Evolutionary conservation across 495 filamentous ascomycete genomes (phyloP).

Genomic region (Hamigera avellanea): DNA sequence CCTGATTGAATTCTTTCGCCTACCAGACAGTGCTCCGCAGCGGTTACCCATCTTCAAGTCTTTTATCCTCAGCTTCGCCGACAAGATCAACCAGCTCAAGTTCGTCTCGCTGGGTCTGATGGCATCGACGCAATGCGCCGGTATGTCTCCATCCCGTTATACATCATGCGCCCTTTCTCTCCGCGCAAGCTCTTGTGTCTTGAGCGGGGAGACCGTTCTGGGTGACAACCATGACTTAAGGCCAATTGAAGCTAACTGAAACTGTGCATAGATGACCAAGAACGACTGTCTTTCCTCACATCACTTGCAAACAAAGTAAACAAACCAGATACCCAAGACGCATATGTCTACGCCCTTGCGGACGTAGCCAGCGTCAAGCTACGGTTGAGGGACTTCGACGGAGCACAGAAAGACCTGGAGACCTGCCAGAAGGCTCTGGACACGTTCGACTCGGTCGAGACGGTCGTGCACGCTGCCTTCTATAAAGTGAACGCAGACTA

Average conservation of each 20-base stretch:
- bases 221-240: not conserved
- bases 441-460: slow-evolving; percentile 88
- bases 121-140: slow-evolving; percentile 75
- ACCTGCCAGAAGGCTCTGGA: slow-evolving; percentile 80
- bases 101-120: slow-evolving; percentile 81
- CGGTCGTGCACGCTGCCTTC: slow-evolving; percentile 90
- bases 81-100: slow-evolving; percentile 98
- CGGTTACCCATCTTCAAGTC: slow-evolving; percentile 82
- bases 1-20: slow-evolving; percentile 79
- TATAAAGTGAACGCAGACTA: slow-evolving; percentile 94
- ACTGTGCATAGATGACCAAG: slow-evolving; percentile 58
- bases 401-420: slow-evolving; percentile 75
- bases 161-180: too few relatives aligned
- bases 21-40: slow-evolving; percentile 67
- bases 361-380: slow-evolving; percentile 86
- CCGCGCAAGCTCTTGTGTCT: too few relatives aligned
- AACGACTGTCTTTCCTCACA: slow-evolving; percentile 78
- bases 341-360: slow-evolving; percentile 85
- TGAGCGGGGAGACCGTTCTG: not conserved
- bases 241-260: not conserved
- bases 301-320: slow-evolving; percentile 79
- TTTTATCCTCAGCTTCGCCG: slow-evolving; percentile 91
- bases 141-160: slow-evolving; percentile 32
- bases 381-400: slow-evolving; percentile 59
- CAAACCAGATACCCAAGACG: slow-evolving; percentile 87